Base-by-base conservation (phyloP, 1,284 basidiomycete genomes). In the Sanghuangporus baumii region DNA sequence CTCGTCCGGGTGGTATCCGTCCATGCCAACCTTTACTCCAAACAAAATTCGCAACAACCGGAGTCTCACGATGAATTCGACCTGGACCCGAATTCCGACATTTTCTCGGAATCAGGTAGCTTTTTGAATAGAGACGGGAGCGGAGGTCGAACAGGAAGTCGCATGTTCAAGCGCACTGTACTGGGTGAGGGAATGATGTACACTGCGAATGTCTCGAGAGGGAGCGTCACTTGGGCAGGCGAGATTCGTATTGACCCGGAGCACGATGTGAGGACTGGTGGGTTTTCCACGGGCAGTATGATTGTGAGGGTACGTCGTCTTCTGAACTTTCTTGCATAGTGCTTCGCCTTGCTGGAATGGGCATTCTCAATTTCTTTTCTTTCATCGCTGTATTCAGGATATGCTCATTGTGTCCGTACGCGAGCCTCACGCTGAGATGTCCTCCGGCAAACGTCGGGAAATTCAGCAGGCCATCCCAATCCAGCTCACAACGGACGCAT, bases 391-490 rank as follows among this genome's bases (percentile, higher is more conserved):
- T 34, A 46, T n/a, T 46, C 20, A 65, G 64, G 64, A 65, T 43
- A 55, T 65, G 55, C 43, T 65, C 36, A 36, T 65, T 41, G 55
- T 65, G 31, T 62, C 64, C 18, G 41, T 65, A n/a, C 20, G 26
- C 31, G 55, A 62, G 14, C 60, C 64, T 14, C 54, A 40, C 18
- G 18, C n/a, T 6, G 57, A 50, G 20, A 31, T 26, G 40, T 46
- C 55, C 8, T 34, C 60, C 43, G 43, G 43, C 16, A 46, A 46
- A 26, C 52, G 48, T 34, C 36, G 48, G 14, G 59, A 61, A 14
- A 55, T 65, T 36, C 64, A 57, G 41, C 64, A 62, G 43, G 59
- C 59, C 31, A 65, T 65, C 26, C 64, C 64, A 12, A 47, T 65
- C 18, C 60, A 59, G 26, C 54, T 65, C 4, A 65, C 64, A 14